A percentile compares a stretch with the other conserved stretches of the same genome.
Conservation (phyloP, 257 asterid species). For the Capsicum pubescens region DNA sequence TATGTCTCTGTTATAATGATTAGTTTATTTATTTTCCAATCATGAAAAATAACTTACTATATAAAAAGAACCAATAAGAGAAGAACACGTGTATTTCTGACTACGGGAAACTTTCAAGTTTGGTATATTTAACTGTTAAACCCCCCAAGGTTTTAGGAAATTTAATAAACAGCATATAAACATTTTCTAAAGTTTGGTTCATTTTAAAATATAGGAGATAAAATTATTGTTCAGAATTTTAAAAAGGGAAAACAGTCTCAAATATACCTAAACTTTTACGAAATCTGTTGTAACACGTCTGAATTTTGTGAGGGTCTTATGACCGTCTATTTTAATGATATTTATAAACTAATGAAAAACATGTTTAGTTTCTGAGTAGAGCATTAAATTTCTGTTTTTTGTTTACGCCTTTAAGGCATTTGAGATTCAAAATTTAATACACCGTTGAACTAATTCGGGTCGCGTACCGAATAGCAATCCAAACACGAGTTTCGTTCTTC, state of each 20-base stretch:
- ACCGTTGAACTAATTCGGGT: too few species aligned
- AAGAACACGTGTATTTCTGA: slow-evolving; percentile 28
- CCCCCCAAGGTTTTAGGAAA: not conserved
- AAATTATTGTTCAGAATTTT: not conserved
- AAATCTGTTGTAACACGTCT: too few species aligned
- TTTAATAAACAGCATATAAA: not conserved
- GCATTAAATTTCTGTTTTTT: not conserved
- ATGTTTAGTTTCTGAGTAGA: not conserved
- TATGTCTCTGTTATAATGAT: not conserved
- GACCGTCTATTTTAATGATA: too few species aligned
- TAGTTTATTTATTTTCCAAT: not conserved
- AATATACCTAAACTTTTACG: too few species aligned
- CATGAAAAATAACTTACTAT: not conserved
- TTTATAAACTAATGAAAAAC: too few species aligned
- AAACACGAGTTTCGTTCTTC: not conserved
- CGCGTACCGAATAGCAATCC: too few species aligned
- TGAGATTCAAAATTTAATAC: too few species aligned
- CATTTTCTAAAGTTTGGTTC: not conserved
- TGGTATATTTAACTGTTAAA: not conserved
- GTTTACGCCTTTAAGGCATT: not conserved
- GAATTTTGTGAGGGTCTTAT: too few species aligned
- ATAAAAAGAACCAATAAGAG: slow-evolving; percentile 4
- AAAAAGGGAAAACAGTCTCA: too few species aligned
- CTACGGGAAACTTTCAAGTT: slow-evolving; percentile 22
- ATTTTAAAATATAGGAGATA: not conserved